Conservation (phyloP, 2,329 filamentous ascomycete species). For the Trichoderma aggressivum region DNA sequence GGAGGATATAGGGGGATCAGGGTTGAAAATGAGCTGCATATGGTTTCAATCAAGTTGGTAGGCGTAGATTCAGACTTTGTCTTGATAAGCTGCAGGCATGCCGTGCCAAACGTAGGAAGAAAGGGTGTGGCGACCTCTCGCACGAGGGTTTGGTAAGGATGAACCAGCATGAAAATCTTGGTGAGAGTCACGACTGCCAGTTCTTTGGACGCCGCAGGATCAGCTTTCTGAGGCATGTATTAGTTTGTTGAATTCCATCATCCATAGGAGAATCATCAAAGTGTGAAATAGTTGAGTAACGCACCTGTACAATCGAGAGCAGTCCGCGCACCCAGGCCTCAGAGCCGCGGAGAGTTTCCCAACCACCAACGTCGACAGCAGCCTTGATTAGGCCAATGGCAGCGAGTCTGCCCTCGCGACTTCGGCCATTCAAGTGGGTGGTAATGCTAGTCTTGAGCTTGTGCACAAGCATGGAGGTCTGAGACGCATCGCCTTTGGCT, state of each 20-base stretch:
- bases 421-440: conserved; percentile 74
- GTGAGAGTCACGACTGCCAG: conserved; percentile 73
- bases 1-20: conserved; percentile 79
- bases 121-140: conserved; percentile 85
- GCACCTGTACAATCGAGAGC: conserved; percentile 69
- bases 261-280: background rate
- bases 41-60: conserved; percentile 56
- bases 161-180: conserved; percentile 78
- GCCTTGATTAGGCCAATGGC: conserved; percentile 78
- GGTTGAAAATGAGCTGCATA: conserved; percentile 68
- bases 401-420: conserved; percentile 69
- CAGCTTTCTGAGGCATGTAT: conserved; percentile 59
- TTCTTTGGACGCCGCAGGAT: conserved; percentile 71
- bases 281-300: background rate
- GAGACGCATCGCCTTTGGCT: conserved; percentile 59
- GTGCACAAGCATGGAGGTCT: conserved; percentile 69
- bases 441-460: conserved; percentile 77
- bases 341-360: conserved; percentile 71
- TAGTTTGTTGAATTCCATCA: background rate
- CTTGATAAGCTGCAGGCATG: conserved; percentile 66
- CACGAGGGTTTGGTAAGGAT: conserved; percentile 76
- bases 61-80: conserved; percentile 38
- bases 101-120: conserved; percentile 68
- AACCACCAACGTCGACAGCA: conserved; percentile 76
- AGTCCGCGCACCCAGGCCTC: conserved; percentile 76